phyloP scores from a whole-genome alignment of 2,329 filamentous ascomycete species.

The Aspergillus sp. region DNA sequence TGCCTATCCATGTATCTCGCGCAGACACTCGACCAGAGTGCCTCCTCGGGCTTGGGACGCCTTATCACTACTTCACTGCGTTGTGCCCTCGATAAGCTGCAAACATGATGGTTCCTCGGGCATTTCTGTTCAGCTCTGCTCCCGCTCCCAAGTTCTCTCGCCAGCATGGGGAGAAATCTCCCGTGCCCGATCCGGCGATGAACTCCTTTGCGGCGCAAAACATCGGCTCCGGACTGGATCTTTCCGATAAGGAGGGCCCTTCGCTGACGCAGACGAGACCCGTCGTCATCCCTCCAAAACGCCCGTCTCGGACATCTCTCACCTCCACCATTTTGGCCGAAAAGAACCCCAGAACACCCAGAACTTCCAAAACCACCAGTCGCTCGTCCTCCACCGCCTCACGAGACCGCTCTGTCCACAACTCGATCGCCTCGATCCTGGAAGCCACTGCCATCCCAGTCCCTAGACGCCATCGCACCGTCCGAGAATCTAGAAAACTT shows the following conservation, averaged over 20 bases:
- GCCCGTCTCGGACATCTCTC: conserved; percentile 20
- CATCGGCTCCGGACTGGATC: conserved; percentile 13
- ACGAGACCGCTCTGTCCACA: conserved; percentile 46
- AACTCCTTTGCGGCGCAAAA: conserved; percentile 10
- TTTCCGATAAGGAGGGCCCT: conserved; percentile 11
- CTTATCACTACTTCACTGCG: conserved; percentile 11
- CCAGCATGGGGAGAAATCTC: conserved; percentile 15
- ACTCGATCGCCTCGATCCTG: conserved; percentile 57
- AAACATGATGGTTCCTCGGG: conserved; percentile 43
- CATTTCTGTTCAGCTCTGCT: conserved; percentile 36
- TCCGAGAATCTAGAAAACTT: conserved; percentile 37
- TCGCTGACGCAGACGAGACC: conserved; percentile 27
- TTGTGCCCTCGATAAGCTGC: conserved; percentile 13
- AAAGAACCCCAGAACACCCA: conserved; percentile 18
- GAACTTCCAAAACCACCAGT: conserved; percentile 24
- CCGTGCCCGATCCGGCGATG: conserved; percentile 6
- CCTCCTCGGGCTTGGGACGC: conserved; percentile 32
- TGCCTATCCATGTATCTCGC: conserved; percentile 38
- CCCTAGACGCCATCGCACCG: conserved; percentile 41
- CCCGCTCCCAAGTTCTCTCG: conserved; percentile 20
- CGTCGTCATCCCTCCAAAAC: conserved; percentile 36
- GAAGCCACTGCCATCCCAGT: conserved; percentile 60
- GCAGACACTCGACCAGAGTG: conserved; percentile 39
- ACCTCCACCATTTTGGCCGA: conserved; percentile 13
- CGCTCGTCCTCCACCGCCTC: conserved; percentile 16